These are phyloP conservation scores for Trichoderma sp. DNA, from an alignment of 2,329 filamentous ascomycete genomes.

Conservation along the genomic window DNA sequence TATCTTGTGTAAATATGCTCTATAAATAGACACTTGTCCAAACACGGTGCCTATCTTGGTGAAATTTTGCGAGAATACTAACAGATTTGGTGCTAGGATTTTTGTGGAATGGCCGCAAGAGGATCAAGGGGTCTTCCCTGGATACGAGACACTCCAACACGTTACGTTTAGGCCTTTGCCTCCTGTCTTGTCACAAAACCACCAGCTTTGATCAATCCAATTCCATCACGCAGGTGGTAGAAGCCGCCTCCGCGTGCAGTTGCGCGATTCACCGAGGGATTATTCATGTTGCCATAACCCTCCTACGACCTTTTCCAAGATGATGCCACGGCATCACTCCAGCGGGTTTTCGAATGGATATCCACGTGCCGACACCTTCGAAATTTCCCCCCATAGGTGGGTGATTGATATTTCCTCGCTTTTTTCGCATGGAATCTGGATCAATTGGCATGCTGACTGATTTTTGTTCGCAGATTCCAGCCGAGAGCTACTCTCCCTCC, in stretches of 20 bases:
- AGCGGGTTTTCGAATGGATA: conserved; percentile 81
- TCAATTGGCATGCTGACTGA: background rate
- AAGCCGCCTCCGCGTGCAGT: conserved; percentile 7
- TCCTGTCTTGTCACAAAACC: conserved; percentile 5
- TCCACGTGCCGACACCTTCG: conserved; percentile 73
- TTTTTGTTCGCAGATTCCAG: conserved; percentile 58
- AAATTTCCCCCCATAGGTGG: conserved; percentile 86
- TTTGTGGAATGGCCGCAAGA: conserved; percentile 11
- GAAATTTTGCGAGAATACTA: background rate
- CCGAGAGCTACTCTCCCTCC: conserved; percentile 72
- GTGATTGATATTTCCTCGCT: background rate
- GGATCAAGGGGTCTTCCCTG: conserved; percentile 11
- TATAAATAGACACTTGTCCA: background rate
- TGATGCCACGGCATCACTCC: conserved; percentile 81
- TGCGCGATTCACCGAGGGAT: background rate
- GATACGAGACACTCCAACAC: conserved; percentile 14
- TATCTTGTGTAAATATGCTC: background rate
- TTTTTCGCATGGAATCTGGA: background rate
- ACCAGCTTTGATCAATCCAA: background rate
- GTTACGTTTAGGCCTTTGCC: conserved; percentile 5
- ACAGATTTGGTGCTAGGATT: background rate
- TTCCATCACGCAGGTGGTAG: conserved; percentile 5
- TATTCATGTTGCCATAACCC: conserved; percentile 32
- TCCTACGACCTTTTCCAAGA: conserved; percentile 47
- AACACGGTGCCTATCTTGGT: background rate